phyloP scores from a whole-genome alignment of 2,329 filamentous ascomycete genomes.

The Pezizomycotina sp. region DNA sequence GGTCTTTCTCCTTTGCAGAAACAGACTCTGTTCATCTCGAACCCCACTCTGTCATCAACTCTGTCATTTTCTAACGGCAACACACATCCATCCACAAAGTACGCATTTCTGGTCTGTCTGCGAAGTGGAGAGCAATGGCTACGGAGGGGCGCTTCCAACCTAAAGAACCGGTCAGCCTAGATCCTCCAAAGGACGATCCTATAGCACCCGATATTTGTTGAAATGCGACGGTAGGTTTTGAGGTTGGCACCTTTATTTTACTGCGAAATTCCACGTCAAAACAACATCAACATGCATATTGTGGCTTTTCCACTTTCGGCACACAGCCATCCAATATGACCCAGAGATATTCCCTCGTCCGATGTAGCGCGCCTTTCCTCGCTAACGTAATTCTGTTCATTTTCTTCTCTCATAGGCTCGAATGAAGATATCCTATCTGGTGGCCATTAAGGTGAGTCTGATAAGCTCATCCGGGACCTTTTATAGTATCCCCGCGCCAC shows the following conservation, averaged over 20 bases:
- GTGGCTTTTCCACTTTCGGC: no score
- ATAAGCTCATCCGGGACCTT: not conserved
- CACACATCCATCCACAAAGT: no score
- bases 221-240: constrained; percentile 61
- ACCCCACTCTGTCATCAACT: no score
- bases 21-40: no score
- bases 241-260: no score
- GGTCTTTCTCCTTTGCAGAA: no score
- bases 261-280: no score
- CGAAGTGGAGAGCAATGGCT: constrained; percentile 20
- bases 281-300: not conserved
- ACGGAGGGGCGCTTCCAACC: constrained; percentile 53
- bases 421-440: constrained; percentile 32
- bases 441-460: constrained; percentile 47
- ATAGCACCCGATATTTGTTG: constrained; percentile 68
- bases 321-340: no score
- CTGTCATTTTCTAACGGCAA: no score
- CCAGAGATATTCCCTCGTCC: no score
- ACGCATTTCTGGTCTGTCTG: constrained; percentile 5
- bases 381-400: constrained; percentile 4
- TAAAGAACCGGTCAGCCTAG: constrained; percentile 56
- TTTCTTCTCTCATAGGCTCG: constrained; percentile 6
- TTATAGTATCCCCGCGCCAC: constrained; percentile 1
- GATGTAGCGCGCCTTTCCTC: no score
- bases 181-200: constrained; percentile 71